Evolutionary conservation across 2,329 filamentous ascomycete genomes (phyloP), one percentile per base, ranked within the genome.

Genomic region (Arachnomyces sp.): DNA sequence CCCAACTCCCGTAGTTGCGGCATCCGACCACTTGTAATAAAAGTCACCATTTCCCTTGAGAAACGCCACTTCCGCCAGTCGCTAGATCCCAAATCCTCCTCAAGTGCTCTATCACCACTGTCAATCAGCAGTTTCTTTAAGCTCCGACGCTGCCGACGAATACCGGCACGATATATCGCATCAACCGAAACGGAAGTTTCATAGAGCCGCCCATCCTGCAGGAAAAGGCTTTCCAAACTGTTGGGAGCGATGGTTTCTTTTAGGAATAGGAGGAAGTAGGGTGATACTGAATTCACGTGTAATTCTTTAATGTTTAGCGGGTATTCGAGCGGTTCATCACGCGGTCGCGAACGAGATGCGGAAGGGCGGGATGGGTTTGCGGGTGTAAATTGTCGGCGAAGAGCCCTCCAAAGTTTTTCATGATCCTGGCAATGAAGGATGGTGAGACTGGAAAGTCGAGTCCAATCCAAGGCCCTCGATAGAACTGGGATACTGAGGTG

Each of bases 11-110:
- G 74, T 32, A 92, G 64, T 47, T 70, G 77, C 14, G 68, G 71
- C 84, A 92, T 87, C 43, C 79, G 78, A 4, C 84, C 84, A 55
- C 83, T 85, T 2, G 82, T 86, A 39, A 92, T 72, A 56, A 84
- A 92, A 0, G 74, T 70, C 33, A 92, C 58, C 30, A 86, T 75
- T 15, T 87, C 80, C 3, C 77, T 73, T 36, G 72, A 80, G 39
- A 86, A 69, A 58, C 82, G 77, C 86, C 86, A 92, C 47, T 77
- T 73, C 38, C 72, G 70, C 76, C 81, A 86, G 44, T 77, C 58
- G 36, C 55, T 63, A 40, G 56, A 40, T 53, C 61, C 45, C 58
- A 63, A 40, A 8, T 44, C 33, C 3, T 65, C 65, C 39, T 68
- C 59, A 9, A 62, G 59, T 11, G 63, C 67, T 54, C 70, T 75